Evolutionary conservation across 495 filamentous ascomycete species (phyloP), one percentile per base, ranked within the genome.

Genomic region (Penicillium cinerascens): DNA sequence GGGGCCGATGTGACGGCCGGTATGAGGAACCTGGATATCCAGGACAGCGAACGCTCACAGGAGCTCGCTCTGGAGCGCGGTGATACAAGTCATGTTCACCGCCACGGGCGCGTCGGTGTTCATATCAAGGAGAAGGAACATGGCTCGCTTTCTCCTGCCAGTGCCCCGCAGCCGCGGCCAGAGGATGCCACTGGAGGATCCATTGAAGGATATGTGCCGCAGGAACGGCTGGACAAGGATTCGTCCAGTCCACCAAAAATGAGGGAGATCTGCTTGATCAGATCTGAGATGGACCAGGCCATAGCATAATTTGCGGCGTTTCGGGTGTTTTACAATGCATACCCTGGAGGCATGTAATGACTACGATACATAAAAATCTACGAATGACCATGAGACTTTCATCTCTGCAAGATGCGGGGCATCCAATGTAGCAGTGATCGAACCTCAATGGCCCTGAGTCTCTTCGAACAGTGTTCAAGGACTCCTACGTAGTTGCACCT

Each of bases 1-100:
- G 51, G 68, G 4, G 47, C 57, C 15, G 63, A 69, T 21, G 63
- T 68, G 7, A 51, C 68, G 36, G 60, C 59, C n/a, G 66, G 60
- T 17, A 42, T 78, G 26, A 58, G 64, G 37, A 62, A 66, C 22
- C 42, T 75, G 44, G 59, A 63, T 11, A 52, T 74, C 23, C 52
- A 57, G n/a, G 68, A 67, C 23, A 49, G 54, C 41, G 48, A 50
- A 27, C 64, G 63, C 25, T 60, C 68, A 0, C 54, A 53, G 11
- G 72, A 73, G 18, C 71, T 81, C 1, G 74, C 78, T 9, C 25
- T 78, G 46, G 77, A 80, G 51, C 70, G 78, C 18, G 77, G 78
- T 13, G 78, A 79, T 52, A 51, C 55, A 0, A 64, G 61, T 38
- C 46, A 55, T 8, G 52, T 63, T 4, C 51, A 62, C 13, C 67